These are phyloP conservation scores for Botrytis hyacinthi DNA, from an alignment of 2,329 filamentous ascomycete species.

Conservation along the genomic window DNA sequence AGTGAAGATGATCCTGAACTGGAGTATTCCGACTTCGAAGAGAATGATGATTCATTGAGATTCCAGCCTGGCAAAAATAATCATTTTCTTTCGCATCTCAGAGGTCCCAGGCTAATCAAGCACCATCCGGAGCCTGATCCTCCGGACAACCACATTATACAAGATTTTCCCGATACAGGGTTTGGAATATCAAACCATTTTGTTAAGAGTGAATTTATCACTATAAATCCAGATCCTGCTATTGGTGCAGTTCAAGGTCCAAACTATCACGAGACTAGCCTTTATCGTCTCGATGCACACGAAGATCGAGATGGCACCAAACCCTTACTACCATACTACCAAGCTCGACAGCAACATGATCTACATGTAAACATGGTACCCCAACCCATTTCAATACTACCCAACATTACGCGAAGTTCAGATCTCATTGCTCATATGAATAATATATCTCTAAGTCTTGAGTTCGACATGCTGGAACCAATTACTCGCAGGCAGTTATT, in stretches of 20 bases:
- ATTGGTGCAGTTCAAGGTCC: conserved; percentile 58
- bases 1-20: conserved; percentile 42
- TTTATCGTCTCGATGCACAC: conserved; percentile 52
- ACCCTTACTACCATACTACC: conserved; percentile 48
- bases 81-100: background rate
- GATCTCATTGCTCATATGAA: conserved; percentile 1
- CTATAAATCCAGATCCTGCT: conserved; percentile 45
- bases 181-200: conserved; percentile 39
- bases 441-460: conserved; percentile 13
- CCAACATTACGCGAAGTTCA: background rate
- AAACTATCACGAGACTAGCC: conserved; percentile 46
- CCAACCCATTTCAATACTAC: background rate
- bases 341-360: conserved; percentile 47
- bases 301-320: conserved; percentile 43
- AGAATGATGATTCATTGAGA: background rate
- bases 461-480: background rate
- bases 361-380: conserved; percentile 4
- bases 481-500: conserved; percentile 13
- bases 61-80: background rate
- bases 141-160: conserved; percentile 36
- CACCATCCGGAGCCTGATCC: conserved; percentile 50
- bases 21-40: conserved; percentile 1
- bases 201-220: conserved; percentile 45
- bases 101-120: conserved; percentile 47
- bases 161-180: conserved; percentile 26